Evolutionary conservation across 2,329 filamentous ascomycete genomes (phyloP).

Genomic region (Colletotrichum cuscutae): DNA sequence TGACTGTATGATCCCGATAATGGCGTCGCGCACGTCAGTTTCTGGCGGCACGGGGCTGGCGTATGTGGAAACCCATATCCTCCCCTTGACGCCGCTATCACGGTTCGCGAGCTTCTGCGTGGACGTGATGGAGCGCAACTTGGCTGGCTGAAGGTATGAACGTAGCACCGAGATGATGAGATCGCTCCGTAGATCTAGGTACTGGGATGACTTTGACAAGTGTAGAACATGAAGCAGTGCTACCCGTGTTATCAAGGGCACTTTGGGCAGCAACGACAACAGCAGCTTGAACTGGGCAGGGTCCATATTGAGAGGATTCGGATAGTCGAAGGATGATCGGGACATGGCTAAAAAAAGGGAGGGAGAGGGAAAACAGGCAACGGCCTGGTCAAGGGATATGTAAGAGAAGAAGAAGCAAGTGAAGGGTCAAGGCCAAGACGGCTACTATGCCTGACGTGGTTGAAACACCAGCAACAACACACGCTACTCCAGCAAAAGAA

Average conservation of each 20-base stretch:
- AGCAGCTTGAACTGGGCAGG: conserved; percentile 31
- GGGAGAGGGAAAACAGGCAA: background rate
- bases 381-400: conserved; percentile 3
- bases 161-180: conserved; percentile 79
- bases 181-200: conserved; percentile 82
- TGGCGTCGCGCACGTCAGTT: conserved; percentile 63
- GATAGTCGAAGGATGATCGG: background rate
- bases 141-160: conserved; percentile 63
- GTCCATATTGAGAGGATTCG: conserved; percentile 29
- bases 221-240: conserved; percentile 72
- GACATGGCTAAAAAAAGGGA: background rate
- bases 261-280: conserved; percentile 57
- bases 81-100: conserved; percentile 78
- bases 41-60: conserved; percentile 69
- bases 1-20: conserved; percentile 67
- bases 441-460: conserved; percentile 13
- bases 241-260: conserved; percentile 72
- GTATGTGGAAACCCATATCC: conserved; percentile 83
- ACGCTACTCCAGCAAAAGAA: conserved; percentile 10
- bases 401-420: background rate
- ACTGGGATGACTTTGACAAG: conserved; percentile 75
- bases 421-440: conserved; percentile 10
- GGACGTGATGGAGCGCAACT: conserved; percentile 64
- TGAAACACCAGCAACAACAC: conserved; percentile 26
- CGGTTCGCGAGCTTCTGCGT: conserved; percentile 71